Evolutionary conservation across 2,329 filamentous ascomycete species (phyloP).

Genomic region (Aspergillus chevalieri): DNA sequence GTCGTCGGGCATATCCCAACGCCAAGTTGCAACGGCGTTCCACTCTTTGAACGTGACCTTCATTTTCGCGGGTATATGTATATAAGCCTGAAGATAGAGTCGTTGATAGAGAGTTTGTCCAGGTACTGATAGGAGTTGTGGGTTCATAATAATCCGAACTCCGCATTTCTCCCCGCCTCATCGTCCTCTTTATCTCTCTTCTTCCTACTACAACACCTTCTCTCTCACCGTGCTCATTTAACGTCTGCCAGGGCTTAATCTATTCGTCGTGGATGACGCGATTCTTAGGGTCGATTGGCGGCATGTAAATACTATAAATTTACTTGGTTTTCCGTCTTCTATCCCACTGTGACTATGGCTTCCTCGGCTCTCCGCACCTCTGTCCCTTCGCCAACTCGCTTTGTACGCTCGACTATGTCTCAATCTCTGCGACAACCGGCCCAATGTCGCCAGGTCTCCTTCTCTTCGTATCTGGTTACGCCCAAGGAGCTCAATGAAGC

Average conservation of each 20-base stretch:
- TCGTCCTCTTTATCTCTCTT: constrained; percentile 4
- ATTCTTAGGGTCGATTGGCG: not conserved
- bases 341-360: constrained; percentile 25
- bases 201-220: not conserved
- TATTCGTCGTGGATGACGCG: not conserved
- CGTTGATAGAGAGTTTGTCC: too few species aligned
- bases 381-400: constrained; percentile 16
- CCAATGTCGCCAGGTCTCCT: constrained; percentile 44
- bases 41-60: constrained; percentile 92
- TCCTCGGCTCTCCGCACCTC: constrained; percentile 28
- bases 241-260: not conserved
- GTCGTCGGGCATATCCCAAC: constrained; percentile 95
- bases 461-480: constrained; percentile 80
- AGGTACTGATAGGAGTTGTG: not conserved
- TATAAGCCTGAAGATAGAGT: too few species aligned
- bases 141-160: constrained; percentile 4
- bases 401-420: constrained; percentile 22
- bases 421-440: constrained; percentile 24
- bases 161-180: constrained; percentile 12
- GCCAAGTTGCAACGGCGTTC: constrained; percentile 93
- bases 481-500: constrained; percentile 76
- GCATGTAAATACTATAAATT: constrained; percentile 3
- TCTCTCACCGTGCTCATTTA: not conserved
- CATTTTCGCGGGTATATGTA: constrained; percentile 50
- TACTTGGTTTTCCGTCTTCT: not conserved